Percentiles rank a stretch among this genome's conserved stretches.
These are phyloP conservation scores for Fusarium lateritium DNA, from an alignment of 2,329 filamentous ascomycete genomes.

Conservation along the genomic window DNA sequence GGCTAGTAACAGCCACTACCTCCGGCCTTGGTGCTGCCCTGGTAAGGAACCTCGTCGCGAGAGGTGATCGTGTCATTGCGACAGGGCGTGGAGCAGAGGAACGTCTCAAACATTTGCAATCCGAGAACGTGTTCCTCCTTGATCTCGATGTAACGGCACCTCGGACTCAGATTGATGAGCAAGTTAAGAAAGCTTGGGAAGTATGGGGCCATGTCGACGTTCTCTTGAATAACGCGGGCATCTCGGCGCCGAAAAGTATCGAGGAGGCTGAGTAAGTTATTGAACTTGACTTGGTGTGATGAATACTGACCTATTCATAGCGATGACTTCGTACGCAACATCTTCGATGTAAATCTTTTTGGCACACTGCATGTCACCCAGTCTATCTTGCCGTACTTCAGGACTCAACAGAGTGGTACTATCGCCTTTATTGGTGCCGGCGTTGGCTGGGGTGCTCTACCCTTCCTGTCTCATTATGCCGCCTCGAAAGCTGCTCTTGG, in stretches of 20 bases:
- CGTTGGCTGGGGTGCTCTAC: slow-evolving; percentile 3
- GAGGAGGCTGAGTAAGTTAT: slow-evolving; percentile 17
- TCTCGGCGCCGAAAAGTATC: slow-evolving; percentile 4
- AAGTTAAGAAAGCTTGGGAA: slow-evolving; percentile 8
- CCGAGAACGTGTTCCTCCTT: slow-evolving; percentile 6
- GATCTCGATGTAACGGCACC: slow-evolving; percentile 14
- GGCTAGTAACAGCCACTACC: slow-evolving; percentile 20
- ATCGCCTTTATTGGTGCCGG: slow-evolving; percentile 14
- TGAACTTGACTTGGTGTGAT: accelerated
- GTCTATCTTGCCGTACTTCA: slow-evolving; percentile 13
- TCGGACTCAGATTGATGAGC: background rate
- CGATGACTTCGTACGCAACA: slow-evolving; percentile 5
- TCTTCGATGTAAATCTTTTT: slow-evolving; percentile 20
- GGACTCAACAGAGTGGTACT: background rate
- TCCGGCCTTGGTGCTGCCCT: slow-evolving; percentile 23
- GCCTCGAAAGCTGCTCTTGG: slow-evolving; percentile 19
- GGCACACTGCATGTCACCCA: slow-evolving; percentile 8
- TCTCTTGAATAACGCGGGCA: slow-evolving; percentile 15
- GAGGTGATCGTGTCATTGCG: slow-evolving; percentile 15
- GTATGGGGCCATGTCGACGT: slow-evolving; percentile 15
- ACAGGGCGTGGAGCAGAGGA: slow-evolving; percentile 8
- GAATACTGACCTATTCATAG: background rate
- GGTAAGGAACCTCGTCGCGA: slow-evolving; percentile 2
- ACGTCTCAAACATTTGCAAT: slow-evolving; percentile 10
- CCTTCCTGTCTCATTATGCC: slow-evolving; percentile 15